Base-by-base conservation (phyloP, 768 basidiomycete genomes). In the Cyathus striatus region DNA sequence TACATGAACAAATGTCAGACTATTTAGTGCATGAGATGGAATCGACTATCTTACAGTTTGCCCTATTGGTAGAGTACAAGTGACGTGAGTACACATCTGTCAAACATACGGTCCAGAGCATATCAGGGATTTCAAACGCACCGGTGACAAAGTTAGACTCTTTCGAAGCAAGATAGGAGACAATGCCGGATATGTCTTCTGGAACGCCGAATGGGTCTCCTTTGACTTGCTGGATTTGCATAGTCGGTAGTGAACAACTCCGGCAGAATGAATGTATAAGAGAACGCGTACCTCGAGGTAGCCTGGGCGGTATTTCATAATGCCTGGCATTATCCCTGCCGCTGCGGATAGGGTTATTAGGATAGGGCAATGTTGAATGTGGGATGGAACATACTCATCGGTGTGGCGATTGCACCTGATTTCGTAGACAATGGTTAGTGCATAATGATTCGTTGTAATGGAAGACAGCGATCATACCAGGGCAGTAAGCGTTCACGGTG, bases 161-260 rank as follows among this genome's bases (percentile, higher is more conserved):
- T 26, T 47, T 44, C 3, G 49, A 50, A 4, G 46, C 49, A 21
- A 47, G 26, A 34, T 40, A 50, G 4, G 49, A 44, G 13, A 49
- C 48, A 23, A 49, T 36, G 12, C 27, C 30, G 1, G 44, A 44
- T 12, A 46, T 32, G 12, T 30, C 27, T n/a, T 30, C 27, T 38
- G 48, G 6, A 34, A n/a, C n/a, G 12, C 4, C 38, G 42, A 23
- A 23, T 17, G 16, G 45, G 40, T 26, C 40, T 35, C 20, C 24
- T 35, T 12, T 35, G 17, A 10, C n/a, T 21, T 18, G 37, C 25
- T 5, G 18, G 32, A 16, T 30, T n/a, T n/a, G n/a, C n/a, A n/a
- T 41, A 12, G 34, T 38, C n/a, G 10, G 22, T 17, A 18, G 5
- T n/a, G 4, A 17, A 7, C 13, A 9, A 9, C n/a, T 9, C n/a